Base-by-base conservation (phyloP, 2,329 filamentous ascomycete genomes). In the Ceratocystis cacaofunesta region DNA sequence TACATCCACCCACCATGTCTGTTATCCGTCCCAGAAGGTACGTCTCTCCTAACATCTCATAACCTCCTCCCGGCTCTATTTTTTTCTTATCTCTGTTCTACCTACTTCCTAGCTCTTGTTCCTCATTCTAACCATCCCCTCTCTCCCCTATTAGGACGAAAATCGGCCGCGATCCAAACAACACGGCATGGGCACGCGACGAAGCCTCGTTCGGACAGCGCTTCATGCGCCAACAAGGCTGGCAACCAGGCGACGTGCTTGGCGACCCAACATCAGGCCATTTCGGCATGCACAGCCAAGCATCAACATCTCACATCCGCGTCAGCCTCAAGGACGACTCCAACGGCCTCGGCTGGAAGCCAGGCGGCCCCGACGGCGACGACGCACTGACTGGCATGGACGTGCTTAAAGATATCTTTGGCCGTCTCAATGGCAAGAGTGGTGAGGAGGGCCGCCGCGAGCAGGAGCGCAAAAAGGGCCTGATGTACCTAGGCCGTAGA, bases 101-200 rank as follows among this genome's bases (percentile, higher is more conserved):
- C 22, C 48, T 12, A 1, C 12, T 15, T 15, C 12, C 12, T 41
- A 41, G 36, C 36, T 41, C 36, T 41, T 41, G 10, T 41, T 15
- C 36, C 36, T 5, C 12, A 41, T 41, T 41, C 36, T 41, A 41
- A 41, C 36, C 12, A 12, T 15, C 48, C n/a, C 48, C 22, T 52
- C 48, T 22, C 19, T 36, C 8, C 7, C 7, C 19, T 4, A n/a
- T 64, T 41, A 74, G 75, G 63, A 70, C 80, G 61, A 95, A 92
- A 77, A 85, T 97, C 72, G 88, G 87, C 70, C 82, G 88, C 73
- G 94, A 99, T 76, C 94, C 94, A 6, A 96, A 97, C 77, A 99
- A 97, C 75, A 96, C 90, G 61, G 85, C 84, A 80, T 99, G 94
- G 94, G 86, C 87, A 66, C 86, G 87, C 71, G 87, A 92, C 73